Evolutionary conservation across 192 early-diverging fungal genomes (phyloP), one percentile per base, ranked within the genome.

Genomic region (Funneliformis mosseae): DNA sequence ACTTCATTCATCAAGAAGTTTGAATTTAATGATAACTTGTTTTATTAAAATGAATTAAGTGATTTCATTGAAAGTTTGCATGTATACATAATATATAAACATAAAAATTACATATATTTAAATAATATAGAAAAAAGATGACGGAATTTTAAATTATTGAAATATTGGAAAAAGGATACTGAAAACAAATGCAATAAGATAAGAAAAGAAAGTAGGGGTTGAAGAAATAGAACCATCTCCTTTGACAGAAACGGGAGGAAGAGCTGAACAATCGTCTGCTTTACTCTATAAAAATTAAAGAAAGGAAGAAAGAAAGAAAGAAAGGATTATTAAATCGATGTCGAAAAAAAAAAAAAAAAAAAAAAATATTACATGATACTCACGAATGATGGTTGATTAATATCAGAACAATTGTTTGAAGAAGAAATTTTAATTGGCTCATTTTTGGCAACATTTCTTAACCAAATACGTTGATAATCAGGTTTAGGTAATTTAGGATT

Each of bases 391-490:
- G 77, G 4, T 8, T 86, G 80, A 48, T 88, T 84, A 42, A 83
- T 80, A 67, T 85, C 84, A 12, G 90, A 88, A 80, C 93, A 94
- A 84, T 91, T 85, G 8, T 78, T 71, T 27, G 87, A 85, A 10
- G 81, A 84, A 73, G 84, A 77, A 11, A 86, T 77, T 48, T 85
- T 87, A 77, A 88, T 88, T n/a, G 85, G 7, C 66, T 91, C 91
- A 41, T 78, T 63, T 33, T 84, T 85, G 41, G 89, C 92, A 80
- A 94, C 80, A 68, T 94, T 92, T 81, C 93, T 92, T 80, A 94
- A 83, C 93, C 92, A 95, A 76, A 84, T 86, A 68, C 90, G 89
- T 43, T 78, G 42, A 78, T 88, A 90, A 18, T 83, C 80, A 69
- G 73, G 43, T 73, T 86, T 87, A 42, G 88, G 85, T 25, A 87